Percentiles rank a stretch among this genome's conserved stretches.
These are phyloP conservation scores for Styphnolobium japonicum DNA, from an alignment of 306 rosid species.

Conservation along the genomic window DNA sequence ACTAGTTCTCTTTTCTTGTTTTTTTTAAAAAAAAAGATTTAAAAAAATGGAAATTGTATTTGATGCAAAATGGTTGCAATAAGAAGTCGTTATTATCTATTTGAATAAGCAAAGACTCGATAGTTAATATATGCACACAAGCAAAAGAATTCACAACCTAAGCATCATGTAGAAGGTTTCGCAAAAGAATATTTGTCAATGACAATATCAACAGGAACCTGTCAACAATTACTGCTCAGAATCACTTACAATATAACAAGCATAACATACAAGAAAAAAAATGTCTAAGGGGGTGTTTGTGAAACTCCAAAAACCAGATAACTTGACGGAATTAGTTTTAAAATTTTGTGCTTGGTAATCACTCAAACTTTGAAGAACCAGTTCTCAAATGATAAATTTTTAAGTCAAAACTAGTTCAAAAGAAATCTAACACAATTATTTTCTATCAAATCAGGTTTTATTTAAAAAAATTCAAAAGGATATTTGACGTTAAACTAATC, in stretches of 20 bases:
- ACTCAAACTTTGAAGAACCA: not conserved
- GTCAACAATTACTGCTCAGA: not conserved
- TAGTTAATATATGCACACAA: not conserved
- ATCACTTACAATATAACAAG: not conserved
- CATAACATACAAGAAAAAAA: not conserved
- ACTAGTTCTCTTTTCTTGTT: not conserved
- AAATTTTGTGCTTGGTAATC: too few species aligned
- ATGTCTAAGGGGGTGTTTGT: not conserved
- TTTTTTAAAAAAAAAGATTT: not conserved
- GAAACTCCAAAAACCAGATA: too few species aligned
- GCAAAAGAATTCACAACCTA: not conserved
- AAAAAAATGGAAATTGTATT: not conserved
- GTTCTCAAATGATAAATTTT: not conserved
- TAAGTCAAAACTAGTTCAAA: not conserved
- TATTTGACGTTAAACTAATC: not conserved
- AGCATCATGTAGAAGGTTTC: not conserved
- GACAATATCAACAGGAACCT: slow-evolving; percentile 75
- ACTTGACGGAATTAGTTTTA: too few species aligned
- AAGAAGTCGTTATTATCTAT: not conserved
- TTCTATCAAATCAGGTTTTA: too few species aligned
- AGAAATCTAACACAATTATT: not conserved
- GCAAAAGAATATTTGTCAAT: slow-evolving; percentile 31
- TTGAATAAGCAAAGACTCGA: not conserved
- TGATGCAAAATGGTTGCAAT: slow-evolving; percentile 21
- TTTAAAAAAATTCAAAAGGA: not conserved